These are phyloP conservation scores for Vitis rotundifolia DNA, from an alignment of 164 flowering plant species.

Conservation along the genomic window DNA sequence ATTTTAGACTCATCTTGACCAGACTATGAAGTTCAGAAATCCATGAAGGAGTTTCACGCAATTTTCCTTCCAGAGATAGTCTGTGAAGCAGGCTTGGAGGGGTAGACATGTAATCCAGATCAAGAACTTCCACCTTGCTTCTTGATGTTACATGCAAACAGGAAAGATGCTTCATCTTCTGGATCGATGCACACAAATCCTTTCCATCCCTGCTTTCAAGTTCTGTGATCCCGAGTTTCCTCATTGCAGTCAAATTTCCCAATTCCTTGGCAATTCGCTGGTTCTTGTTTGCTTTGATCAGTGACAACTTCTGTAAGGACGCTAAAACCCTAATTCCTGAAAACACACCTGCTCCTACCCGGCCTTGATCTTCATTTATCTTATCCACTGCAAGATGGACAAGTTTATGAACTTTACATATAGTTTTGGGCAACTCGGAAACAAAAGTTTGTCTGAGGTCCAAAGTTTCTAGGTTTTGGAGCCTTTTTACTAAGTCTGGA, in stretches of 20 bases:
- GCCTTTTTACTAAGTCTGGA: conserved; percentile 3
- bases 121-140: conserved; percentile 7
- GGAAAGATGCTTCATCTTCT: conserved; percentile 16
- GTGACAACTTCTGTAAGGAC: conserved; percentile 2
- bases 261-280: neutral
- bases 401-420: conserved; percentile 2
- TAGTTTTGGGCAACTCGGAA: conserved; percentile 7
- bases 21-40: conserved; percentile 14
- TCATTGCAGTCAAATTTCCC: conserved; percentile 7
- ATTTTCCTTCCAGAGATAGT: conserved; percentile 19
- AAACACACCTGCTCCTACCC: neutral
- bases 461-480: neutral
- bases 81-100: conserved; percentile 8
- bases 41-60: conserved; percentile 13
- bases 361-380: neutral
- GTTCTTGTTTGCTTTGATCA: conserved; percentile 1
- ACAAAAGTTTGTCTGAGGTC: conserved; percentile 4
- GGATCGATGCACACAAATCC: conserved; percentile 4
- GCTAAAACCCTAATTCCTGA: conserved; percentile 5
- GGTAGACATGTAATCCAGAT: conserved; percentile 5
- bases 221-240: conserved; percentile 14
- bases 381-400: conserved; percentile 7
- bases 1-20: conserved; percentile 11
- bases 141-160: conserved; percentile 5
- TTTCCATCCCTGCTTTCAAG: conserved; percentile 9